Base-by-base conservation (phyloP, 2,329 filamentous ascomycete genomes). In the Pseudogymnoascus sp. region DNA sequence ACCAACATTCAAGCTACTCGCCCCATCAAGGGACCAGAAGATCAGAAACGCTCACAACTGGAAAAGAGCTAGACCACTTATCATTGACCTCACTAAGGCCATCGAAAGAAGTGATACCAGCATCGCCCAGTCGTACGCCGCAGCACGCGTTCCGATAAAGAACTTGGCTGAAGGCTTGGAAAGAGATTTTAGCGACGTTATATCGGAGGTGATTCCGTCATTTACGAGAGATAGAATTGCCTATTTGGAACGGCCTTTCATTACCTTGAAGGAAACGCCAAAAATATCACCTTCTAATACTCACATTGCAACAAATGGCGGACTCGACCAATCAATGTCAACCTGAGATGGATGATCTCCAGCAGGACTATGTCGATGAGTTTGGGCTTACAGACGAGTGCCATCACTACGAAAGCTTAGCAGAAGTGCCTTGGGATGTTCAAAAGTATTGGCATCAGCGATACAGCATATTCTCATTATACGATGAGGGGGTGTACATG, bases 401-500 rank as follows among this genome's bases (percentile, higher is more conserved):
- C 66, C 83, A 89, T 67, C 90, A 96, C 73, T 97, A 95, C 75
- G 76, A 82, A 38, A 73, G 79, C 28, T 74, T 82, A 9, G 75
- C 81, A 28, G 82, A 96, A 63, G 89, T 96, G 7, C 90, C 91
- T 0, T 84, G 81, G 77, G 84, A 95, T 67, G 83, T 96, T 60
- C 86, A 89, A 72, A 96, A 96, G 90, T 99, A 99, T 74, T 99
- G 90, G 83, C 80, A 86, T 13, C 92, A 97, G 69, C 83, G 94
- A 62, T 86, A 94, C 72, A 86, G 85, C 58, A 89, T 99, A 65
- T 99, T 95, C 74, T 86, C 86, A 13, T 81, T 81, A 67, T 99
- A 96, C 71, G 87, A 96, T 71, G 81, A 92, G 61, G 92, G 91
- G 60, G 82, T 99, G 65, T 87, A 85, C 77, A 84, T 99, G 79